These are phyloP conservation scores for Kwoniella heveanensis DNA, from an alignment of 768 basidiomycete genomes.

Conservation along the genomic window DNA sequence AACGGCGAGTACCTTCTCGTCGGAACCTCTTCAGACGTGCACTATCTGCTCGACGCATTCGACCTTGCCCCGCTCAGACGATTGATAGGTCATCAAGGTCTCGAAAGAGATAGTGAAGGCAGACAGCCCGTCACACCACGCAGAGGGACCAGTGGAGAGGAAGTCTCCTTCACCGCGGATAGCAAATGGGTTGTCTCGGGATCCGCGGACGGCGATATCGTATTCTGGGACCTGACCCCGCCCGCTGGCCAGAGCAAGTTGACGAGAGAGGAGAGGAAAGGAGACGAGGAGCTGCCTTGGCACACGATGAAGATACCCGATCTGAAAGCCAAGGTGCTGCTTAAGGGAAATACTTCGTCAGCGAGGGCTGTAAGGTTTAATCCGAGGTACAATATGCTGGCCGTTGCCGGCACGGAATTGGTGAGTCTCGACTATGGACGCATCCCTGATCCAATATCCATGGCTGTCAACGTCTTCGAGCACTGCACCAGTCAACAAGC, in stretches of 20 bases:
- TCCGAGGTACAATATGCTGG: constrained; percentile 82
- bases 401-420: constrained; percentile 62
- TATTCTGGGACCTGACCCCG: constrained; percentile 77
- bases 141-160: constrained; percentile 86
- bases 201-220: constrained; percentile 70
- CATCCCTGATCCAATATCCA: not conserved
- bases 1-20: constrained; percentile 88
- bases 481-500: not conserved
- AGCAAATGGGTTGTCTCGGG: constrained; percentile 87
- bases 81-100: constrained; percentile 77
- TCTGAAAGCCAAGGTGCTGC: constrained; percentile 59
- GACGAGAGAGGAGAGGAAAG: constrained; percentile 11
- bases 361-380: constrained; percentile 87
- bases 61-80: constrained; percentile 80
- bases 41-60: constrained; percentile 91
- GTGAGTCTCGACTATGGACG: constrained; percentile 58
- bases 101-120: constrained; percentile 69
- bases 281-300: constrained; percentile 28
- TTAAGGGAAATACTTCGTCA: constrained; percentile 69
- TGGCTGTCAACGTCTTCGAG: not conserved
- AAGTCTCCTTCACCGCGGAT: constrained; percentile 92
- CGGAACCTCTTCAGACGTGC: constrained; percentile 87
- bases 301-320: constrained; percentile 46
- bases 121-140: constrained; percentile 61
- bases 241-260: constrained; percentile 38